Conservation (phyloP, 2,329 filamentous ascomycete genomes). For the Epichloe hybrida region DNA sequence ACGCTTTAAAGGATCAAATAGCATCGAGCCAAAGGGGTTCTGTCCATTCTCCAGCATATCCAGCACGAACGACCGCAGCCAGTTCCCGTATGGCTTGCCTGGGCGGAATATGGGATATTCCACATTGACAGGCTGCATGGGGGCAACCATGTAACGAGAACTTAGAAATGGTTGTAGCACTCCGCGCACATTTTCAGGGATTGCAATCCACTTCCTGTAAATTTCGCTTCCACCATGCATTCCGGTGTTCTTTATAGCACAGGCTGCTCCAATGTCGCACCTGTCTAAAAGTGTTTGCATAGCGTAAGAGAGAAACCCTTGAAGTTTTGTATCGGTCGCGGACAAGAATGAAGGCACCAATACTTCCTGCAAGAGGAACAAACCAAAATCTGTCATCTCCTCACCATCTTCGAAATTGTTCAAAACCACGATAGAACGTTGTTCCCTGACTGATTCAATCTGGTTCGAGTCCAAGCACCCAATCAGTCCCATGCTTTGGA, state of each 20-base stretch:
- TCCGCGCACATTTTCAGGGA: constrained; percentile 67
- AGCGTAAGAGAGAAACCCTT: constrained; percentile 83
- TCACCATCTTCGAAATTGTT: constrained; percentile 70
- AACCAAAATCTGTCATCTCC: constrained; percentile 74
- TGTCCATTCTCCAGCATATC: constrained; percentile 72
- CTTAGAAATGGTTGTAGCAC: constrained; percentile 78
- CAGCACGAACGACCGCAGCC: constrained; percentile 68
- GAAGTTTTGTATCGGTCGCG: constrained; percentile 71
- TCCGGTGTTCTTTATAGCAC: constrained; percentile 25
- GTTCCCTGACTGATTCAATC: constrained; percentile 65
- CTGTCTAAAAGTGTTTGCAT: constrained; percentile 84
- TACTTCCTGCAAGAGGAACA: constrained; percentile 75
- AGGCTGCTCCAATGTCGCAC: constrained; percentile 55
- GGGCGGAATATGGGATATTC: constrained; percentile 68
- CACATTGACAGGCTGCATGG: constrained; percentile 40
- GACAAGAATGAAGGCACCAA: constrained; percentile 86
- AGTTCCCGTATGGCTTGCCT: constrained; percentile 58
- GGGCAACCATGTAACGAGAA: constrained; percentile 65
- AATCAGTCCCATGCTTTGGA: constrained; percentile 73
- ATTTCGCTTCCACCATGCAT: constrained; percentile 40
- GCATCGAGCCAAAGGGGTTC: constrained; percentile 56
- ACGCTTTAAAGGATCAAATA: constrained; percentile 71
- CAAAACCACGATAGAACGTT: constrained; percentile 71
- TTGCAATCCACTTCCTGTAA: constrained; percentile 60
- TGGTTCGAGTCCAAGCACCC: constrained; percentile 87